Evolutionary conservation across 441 rosid species (phyloP), one percentile per base, ranked within the genome.

Genomic region (Adansonia grandidieri): DNA sequence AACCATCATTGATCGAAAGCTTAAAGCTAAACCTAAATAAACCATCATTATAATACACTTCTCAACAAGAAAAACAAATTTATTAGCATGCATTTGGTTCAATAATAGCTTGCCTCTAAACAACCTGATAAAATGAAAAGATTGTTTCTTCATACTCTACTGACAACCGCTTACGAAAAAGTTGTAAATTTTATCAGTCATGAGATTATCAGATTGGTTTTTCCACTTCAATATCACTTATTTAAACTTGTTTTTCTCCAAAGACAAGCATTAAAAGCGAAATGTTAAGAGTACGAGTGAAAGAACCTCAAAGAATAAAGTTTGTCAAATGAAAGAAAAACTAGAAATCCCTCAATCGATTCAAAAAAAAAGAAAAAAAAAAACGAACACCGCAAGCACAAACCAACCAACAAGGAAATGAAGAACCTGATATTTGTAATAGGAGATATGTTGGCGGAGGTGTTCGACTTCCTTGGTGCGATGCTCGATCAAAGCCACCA

Each of bases 401-500:
- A 42, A 62, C 42, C 42, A 58, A 9, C 4, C 2, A 11, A 20
- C 4, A 37, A 37, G 42, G 28, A 73, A 13, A 66, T 19, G 14
- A 32, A 53, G 17, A 67, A 93, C 98, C 98, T 92, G 96, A 85
- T 91, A 81, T 65, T 80, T 84, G 87, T 93, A 95, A 84, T 91
- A 91, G 76, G 90, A 42, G 48, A 95, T 78, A 68, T 93, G 96
- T 19, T 71, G 85, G 58, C 75, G 81, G 77, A 92, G 93, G 78
- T 90, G 92, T 32, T 93, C 84, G 72, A 92, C 92, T 86, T 93
- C 95, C 69, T 77, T 86, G 24, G 91, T 47, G 45, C 97, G 97
- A 78, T 95, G 97, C 5, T 90, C 95, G 77, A 91, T 87, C 79
- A 93, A 73, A 78, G 97, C 96, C 8, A 92, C 84, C 60, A 95